Conservation (phyloP, 176 grass and related monocot genomes). For the Poa annua region DNA sequence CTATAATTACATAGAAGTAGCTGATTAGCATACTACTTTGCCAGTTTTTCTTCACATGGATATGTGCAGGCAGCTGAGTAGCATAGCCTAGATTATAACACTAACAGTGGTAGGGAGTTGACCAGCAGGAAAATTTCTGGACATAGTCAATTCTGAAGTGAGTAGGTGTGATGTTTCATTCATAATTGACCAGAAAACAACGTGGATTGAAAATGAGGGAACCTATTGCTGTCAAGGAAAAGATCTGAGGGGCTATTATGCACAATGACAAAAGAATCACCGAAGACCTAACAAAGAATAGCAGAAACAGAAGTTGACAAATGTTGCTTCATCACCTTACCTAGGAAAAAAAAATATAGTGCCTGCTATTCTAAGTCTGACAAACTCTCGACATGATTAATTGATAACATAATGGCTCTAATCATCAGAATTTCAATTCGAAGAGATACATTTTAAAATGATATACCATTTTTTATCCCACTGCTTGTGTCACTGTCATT, state of each 20-base stretch:
- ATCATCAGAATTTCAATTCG: not conserved
- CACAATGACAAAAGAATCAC: conserved; percentile 18
- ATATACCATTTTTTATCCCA: not conserved
- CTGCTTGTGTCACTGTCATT: not conserved
- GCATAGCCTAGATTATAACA: not conserved
- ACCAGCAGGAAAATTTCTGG: not conserved
- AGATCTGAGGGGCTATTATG: conserved; percentile 17
- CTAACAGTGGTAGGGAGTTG: not conserved
- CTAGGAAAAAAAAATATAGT: not conserved
- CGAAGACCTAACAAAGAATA: not conserved
- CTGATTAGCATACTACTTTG: not conserved
- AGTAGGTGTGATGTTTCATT: not conserved
- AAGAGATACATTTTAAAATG: not conserved
- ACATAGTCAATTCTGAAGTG: conserved; percentile 25
- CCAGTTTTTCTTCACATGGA: not conserved
- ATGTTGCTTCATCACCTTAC: not conserved
- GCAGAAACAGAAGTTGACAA: conserved; percentile 24
- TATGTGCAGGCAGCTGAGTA: not conserved
- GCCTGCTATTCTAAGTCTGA: conserved; percentile 11
- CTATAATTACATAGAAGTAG: not conserved
- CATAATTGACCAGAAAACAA: conserved; percentile 10
- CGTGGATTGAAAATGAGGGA: not conserved
- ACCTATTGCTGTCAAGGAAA: conserved; percentile 15
- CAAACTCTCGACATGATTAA: not conserved
- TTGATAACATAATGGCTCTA: not conserved